A percentile compares a stretch with the other conserved stretches of the same genome.
These are phyloP conservation scores for Cornus suecica DNA, from an alignment of 148 eudicot species.

Conservation along the genomic window DNA sequence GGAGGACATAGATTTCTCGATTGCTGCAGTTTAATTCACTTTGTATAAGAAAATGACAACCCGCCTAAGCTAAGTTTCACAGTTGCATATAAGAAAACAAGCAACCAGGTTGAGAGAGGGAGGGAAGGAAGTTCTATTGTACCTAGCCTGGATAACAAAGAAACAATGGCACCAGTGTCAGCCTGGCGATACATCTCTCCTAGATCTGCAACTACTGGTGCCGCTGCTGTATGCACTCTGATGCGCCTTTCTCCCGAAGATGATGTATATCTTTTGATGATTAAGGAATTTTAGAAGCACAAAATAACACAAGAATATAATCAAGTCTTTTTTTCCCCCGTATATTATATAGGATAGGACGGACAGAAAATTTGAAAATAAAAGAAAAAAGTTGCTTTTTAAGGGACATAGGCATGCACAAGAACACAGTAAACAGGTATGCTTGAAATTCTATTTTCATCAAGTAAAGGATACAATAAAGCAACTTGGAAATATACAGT, in stretches of 20 bases:
- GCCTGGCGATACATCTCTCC: slow-evolving; percentile 96
- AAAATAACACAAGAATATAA: neutral
- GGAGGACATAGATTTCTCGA: slow-evolving; percentile 75
- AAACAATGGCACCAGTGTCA: slow-evolving; percentile 86
- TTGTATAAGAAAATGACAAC: neutral
- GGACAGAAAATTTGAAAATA: neutral
- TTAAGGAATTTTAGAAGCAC: slow-evolving; percentile 36
- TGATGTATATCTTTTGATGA: slow-evolving; percentile 70
- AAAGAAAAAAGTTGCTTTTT: neutral
- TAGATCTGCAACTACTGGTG: slow-evolving; percentile 86
- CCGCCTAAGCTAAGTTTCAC: neutral
- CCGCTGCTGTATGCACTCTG: slow-evolving; percentile 94
- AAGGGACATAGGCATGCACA: neutral
- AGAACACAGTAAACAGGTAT: neutral
- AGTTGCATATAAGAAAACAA: neutral
- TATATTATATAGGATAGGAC: neutral
- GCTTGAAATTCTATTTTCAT: neutral
- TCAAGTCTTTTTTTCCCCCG: neutral
- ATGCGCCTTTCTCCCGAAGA: slow-evolving; percentile 99
- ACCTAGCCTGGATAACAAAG: slow-evolving; percentile 87
- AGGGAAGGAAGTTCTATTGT: slow-evolving; percentile 16
- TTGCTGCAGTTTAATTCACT: slow-evolving; percentile 51
- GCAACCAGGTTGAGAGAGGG: neutral
- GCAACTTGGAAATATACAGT: slow-evolving; percentile 96
- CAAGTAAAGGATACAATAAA: slow-evolving; percentile 77